A percentile compares a stretch with the other conserved stretches of the same genome.
phyloP scores from a whole-genome alignment of 768 basidiomycete genomes.

The Boletus tomentosulus region DNA sequence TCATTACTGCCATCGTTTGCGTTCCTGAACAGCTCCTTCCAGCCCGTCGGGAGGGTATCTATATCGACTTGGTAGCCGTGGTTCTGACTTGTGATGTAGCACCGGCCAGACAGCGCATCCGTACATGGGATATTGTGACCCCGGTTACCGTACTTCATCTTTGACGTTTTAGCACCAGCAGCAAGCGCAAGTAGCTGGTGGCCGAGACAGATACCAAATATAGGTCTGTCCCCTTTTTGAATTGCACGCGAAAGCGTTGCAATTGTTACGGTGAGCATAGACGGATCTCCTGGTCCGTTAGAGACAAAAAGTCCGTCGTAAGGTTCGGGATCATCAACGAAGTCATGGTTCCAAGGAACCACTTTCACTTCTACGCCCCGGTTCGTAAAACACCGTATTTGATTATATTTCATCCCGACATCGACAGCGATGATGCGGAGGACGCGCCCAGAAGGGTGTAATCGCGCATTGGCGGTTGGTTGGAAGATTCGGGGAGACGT shows the following conservation, averaged over 20 bases:
- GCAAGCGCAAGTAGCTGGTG: slow-evolving; percentile 96
- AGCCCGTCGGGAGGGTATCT: slow-evolving; percentile 68
- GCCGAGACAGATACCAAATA: slow-evolving; percentile 98
- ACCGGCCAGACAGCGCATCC: slow-evolving; percentile 86
- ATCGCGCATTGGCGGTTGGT: slow-evolving; percentile 49
- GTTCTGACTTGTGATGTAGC: slow-evolving; percentile 99
- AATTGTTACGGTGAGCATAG: slow-evolving; percentile 74
- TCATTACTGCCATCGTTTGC: slow-evolving; percentile 98
- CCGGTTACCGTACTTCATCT: slow-evolving; percentile 99
- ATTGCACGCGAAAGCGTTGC: slow-evolving; percentile 61
- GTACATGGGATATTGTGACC: slow-evolving; percentile 99
- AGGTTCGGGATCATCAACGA: slow-evolving; percentile 69
- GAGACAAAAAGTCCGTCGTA: slow-evolving; percentile 96
- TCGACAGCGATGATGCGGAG: slow-evolving; percentile 88
- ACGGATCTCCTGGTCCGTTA: slow-evolving; percentile 96
- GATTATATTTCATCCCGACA: slow-evolving; percentile 99
- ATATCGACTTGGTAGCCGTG: slow-evolving; percentile 96
- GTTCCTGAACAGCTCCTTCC: slow-evolving; percentile 94
- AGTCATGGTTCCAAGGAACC: slow-evolving; percentile 96
- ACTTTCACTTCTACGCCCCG: slow-evolving; percentile 96
- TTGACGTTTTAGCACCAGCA: slow-evolving; percentile 88
- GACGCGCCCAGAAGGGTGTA: slow-evolving; percentile 76
- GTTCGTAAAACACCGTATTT: slow-evolving; percentile 91
- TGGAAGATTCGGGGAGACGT: slow-evolving; percentile 62
- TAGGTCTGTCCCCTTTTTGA: slow-evolving; percentile 72